Percentiles rank a stretch among this genome's conserved stretches.
Conservation (phyloP, 2,329 filamentous ascomycete species). For the Stagonosporopsis vannaccii region DNA sequence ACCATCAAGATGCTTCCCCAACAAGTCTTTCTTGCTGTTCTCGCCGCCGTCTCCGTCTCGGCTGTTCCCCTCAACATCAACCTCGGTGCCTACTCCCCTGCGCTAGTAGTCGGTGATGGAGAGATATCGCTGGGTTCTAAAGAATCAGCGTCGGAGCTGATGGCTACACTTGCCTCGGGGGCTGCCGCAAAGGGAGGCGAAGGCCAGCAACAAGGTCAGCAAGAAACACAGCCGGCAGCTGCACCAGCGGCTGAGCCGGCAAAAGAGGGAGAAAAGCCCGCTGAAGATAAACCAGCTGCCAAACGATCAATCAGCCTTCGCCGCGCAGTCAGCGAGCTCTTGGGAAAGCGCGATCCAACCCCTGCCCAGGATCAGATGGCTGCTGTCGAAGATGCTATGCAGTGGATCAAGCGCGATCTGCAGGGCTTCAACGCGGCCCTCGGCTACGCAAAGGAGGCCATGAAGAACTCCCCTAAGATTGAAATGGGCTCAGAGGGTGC, state of each 20-base stretch:
- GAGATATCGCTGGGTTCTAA: conserved; percentile 58
- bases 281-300: conserved; percentile 37
- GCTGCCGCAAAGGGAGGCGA: conserved; percentile 36
- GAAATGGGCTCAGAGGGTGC: conserved; percentile 58
- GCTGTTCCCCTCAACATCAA: conserved; percentile 61
- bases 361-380: conserved; percentile 34
- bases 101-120: conserved; percentile 62
- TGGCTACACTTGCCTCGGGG: conserved; percentile 56
- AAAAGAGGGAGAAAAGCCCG: conserved; percentile 32
- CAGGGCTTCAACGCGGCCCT: conserved; percentile 59
- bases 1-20: conserved; percentile 49
- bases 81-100: conserved; percentile 60
- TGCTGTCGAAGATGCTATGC: conserved; percentile 44
- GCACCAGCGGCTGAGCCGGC: conserved; percentile 15
- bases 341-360: conserved; percentile 38
- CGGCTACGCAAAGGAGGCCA: conserved; percentile 55
- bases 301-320: conserved; percentile 36
- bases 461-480: conserved; percentile 57
- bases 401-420: conserved; percentile 58
- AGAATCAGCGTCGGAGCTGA: conserved; percentile 52
- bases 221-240: conserved; percentile 25
- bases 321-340: conserved; percentile 35
- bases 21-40: conserved; percentile 46
- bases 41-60: conserved; percentile 41
- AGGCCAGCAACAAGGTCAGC: conserved; percentile 27